A percentile compares a stretch with the other conserved stretches of the same genome.
These are phyloP conservation scores for Ceratobasidium sp. DNA, from an alignment of 1,284 basidiomycete genomes.

Conservation along the genomic window DNA sequence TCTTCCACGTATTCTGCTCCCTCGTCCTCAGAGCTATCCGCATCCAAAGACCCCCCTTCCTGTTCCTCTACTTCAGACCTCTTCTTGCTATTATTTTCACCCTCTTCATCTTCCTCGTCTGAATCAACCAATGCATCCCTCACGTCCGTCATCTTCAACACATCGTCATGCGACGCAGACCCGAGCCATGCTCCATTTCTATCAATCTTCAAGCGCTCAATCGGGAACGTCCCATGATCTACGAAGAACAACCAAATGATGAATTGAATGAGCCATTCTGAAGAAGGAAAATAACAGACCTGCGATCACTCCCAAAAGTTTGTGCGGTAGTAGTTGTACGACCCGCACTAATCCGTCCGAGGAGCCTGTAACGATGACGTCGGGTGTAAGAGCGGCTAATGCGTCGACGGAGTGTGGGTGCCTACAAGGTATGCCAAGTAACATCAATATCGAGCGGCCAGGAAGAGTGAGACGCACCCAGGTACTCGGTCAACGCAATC, in stretches of 20 bases:
- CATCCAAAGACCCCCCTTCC: slow-evolving; percentile 47
- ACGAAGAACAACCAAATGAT: slow-evolving; percentile 56
- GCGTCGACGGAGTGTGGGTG: slow-evolving; percentile 91
- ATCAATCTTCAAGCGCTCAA: slow-evolving; percentile 77
- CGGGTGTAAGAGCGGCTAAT: slow-evolving; percentile 68
- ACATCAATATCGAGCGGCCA: too few species aligned
- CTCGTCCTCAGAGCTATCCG: slow-evolving; percentile 49
- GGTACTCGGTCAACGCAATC: slow-evolving; percentile 95
- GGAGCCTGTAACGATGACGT: slow-evolving; percentile 86
- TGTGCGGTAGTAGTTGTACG: slow-evolving; percentile 90
- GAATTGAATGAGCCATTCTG: slow-evolving; percentile 71
- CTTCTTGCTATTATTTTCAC: slow-evolving; percentile 44
- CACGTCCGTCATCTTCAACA: slow-evolving; percentile 87
- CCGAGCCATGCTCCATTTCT: slow-evolving; percentile 82
- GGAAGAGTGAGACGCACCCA: slow-evolving; percentile 66
- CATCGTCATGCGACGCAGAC: slow-evolving; percentile 93
- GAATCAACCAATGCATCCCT: slow-evolving; percentile 70
- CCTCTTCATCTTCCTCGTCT: slow-evolving; percentile 59
- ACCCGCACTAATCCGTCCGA: slow-evolving; percentile 93
- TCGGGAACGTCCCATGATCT: slow-evolving; percentile 90
- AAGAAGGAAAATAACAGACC: slow-evolving; percentile 93
- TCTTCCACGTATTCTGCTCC: slow-evolving; percentile 48
- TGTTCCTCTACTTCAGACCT: background rate
- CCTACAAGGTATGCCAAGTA: slow-evolving; percentile 58
- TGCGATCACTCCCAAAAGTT: slow-evolving; percentile 89